Evolutionary conservation across 192 early-diverging fungal species (phyloP).

Genomic region (Diversispora eburnea): DNA sequence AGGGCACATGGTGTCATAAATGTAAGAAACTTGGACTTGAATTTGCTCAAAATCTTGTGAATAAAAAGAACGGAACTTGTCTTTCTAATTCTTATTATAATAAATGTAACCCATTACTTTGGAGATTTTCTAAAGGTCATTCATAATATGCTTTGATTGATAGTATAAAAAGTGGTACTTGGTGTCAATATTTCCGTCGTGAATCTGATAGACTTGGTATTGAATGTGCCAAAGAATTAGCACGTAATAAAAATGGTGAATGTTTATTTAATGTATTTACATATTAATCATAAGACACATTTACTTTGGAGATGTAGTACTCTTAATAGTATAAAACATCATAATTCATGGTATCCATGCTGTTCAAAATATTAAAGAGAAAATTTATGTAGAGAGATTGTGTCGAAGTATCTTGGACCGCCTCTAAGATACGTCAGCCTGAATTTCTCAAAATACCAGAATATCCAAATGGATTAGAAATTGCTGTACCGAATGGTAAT

Average conservation of each 20-base stretch:
- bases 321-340: too few relatives aligned
- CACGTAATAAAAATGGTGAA: constrained; percentile 3
- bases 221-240: constrained; percentile 4
- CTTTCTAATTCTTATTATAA: not conserved
- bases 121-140: not conserved
- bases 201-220: constrained; percentile 10
- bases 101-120: not conserved
- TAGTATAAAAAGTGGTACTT: not conserved
- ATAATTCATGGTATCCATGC: too few relatives aligned
- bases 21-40: not conserved
- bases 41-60: not conserved
- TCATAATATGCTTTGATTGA: not conserved
- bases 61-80: not conserved
- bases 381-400: too few relatives aligned
- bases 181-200: not conserved
- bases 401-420: too few relatives aligned
- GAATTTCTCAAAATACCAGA: too few relatives aligned
- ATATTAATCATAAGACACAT: not conserved
- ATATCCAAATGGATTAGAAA: too few relatives aligned
- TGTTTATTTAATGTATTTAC: constrained; percentile 9
- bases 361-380: too few relatives aligned
- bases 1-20: not conserved
- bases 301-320: constrained; percentile 1
- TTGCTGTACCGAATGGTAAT: too few relatives aligned
- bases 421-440: too few relatives aligned